Evolutionary conservation across 148 eudicot species (phyloP), one percentile per base, ranked within the genome.

Genomic region (Chenopodium formosanum): DNA sequence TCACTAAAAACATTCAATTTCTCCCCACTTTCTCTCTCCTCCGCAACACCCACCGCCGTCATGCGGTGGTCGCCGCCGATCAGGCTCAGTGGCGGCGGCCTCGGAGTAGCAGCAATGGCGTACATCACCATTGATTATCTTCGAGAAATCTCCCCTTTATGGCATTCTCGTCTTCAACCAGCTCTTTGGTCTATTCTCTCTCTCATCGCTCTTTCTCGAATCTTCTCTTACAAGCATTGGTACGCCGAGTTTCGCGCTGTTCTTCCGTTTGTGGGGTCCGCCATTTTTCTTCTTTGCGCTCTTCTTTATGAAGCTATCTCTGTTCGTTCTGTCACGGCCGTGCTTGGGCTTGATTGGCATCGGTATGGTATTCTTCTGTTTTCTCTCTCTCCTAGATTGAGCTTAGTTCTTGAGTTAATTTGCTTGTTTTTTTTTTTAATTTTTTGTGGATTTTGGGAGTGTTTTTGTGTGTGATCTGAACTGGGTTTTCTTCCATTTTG

Each of bases 331-430:
- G 98, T 92, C 64, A 91, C 99, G 8, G 93, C 94, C 32, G 95
- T 96, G 25, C 94, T 94, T 25, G 99, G 99, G 66, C 94, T 91
- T 70, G 92, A 92, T 70, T 96, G 99, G 99, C 97, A 96, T 86
- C 76, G 93, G 99, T 96, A 89, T 40, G 44, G 44, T 40, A 29
- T 32, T 8, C 6, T 14, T 22, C 50, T 37, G 20, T 70, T 53
- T 27, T 31, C 37, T 34, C 44, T 40, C 44, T 40, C 44, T 40
- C 7, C 44, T 40, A 40, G 44, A 40, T 40, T 40, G 44, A 40
- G 44, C 44, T 40, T 40, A 40, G 44, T 40, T 40, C 44, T 40
- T 40, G 8, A 40, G 44, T 40, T 40, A 0, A 40, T 40, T 40
- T 40, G 44, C 44, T 40, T 40, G 7, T 6, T 40, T 40, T 37